These are phyloP conservation scores for Fistulinella cinereoalba DNA, from an alignment of 1,284 basidiomycete genomes.

Conservation along the genomic window DNA sequence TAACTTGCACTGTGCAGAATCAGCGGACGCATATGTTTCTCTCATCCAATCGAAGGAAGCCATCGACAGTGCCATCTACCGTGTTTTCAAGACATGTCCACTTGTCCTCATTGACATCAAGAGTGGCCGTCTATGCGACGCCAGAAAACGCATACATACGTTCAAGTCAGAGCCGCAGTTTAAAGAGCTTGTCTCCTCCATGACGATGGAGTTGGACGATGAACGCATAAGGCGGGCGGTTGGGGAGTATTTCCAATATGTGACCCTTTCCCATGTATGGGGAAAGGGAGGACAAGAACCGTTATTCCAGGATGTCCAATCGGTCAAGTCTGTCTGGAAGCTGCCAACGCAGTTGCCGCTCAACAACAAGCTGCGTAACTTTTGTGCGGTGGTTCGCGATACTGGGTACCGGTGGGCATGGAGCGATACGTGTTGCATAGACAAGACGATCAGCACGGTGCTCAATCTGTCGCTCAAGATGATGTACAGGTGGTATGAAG, in stretches of 20 bases:
- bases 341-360: not conserved
- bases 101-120: not conserved
- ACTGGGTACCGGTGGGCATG: not conserved
- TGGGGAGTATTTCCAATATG: slow-evolving; percentile 2
- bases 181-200: slow-evolving; percentile 1
- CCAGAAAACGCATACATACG: not conserved
- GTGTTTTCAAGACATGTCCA: not conserved
- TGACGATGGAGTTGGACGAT: not conserved
- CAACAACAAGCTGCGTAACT: slow-evolving; percentile 5
- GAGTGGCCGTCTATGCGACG: not conserved
- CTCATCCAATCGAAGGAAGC: not conserved
- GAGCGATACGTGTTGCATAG: not conserved
- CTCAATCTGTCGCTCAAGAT: slow-evolving; percentile 1
- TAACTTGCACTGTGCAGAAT: not conserved
- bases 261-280: slow-evolving; percentile 8
- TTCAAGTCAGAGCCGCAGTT: slow-evolving; percentile 1
- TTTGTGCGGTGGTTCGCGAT: not conserved
- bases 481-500: slow-evolving; percentile 11
- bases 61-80: not conserved
- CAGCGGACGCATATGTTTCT: not conserved
- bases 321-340: not conserved
- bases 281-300: slow-evolving; percentile 5
- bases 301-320: not conserved
- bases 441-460: slow-evolving; percentile 1
- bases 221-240: not conserved